Percentiles rank a stretch among this genome's conserved stretches.
These are phyloP conservation scores for Mimosa pudica DNA, from an alignment of 306 rosid species.

Conservation along the genomic window DNA sequence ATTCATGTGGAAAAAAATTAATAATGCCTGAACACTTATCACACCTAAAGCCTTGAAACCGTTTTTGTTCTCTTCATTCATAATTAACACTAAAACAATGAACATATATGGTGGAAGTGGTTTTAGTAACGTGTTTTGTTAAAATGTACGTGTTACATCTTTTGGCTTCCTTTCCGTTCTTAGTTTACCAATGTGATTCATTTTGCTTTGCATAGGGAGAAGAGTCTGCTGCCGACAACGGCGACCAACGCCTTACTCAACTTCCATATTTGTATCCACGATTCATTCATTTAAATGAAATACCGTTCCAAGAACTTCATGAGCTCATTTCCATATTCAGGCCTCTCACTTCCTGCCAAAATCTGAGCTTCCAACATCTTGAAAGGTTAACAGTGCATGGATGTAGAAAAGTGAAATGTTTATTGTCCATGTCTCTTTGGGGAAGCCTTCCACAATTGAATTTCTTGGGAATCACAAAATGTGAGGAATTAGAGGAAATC, in stretches of 20 bases:
- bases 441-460: background rate
- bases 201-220: background rate
- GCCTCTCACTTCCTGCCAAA: background rate
- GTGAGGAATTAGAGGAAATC: slow-evolving; percentile 13
- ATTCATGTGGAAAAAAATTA: no score
- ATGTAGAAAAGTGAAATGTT: background rate
- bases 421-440: background rate
- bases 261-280: background rate
- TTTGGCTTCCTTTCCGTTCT: background rate
- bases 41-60: background rate
- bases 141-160: background rate
- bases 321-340: background rate
- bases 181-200: background rate
- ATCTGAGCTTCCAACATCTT: background rate
- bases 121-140: no score
- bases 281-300: fast-evolving
- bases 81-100: background rate
- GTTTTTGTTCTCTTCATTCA: background rate
- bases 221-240: background rate
- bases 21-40: background rate
- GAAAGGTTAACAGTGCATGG: fast-evolving
- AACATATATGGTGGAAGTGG: no score
- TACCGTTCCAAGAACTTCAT: background rate
- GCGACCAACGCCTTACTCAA: background rate
- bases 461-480: background rate